A percentile compares a stretch with the other conserved stretches of the same genome.
phyloP scores from a whole-genome alignment of 805 yeast species.

The Kodamaea fukazawae region DNA sequence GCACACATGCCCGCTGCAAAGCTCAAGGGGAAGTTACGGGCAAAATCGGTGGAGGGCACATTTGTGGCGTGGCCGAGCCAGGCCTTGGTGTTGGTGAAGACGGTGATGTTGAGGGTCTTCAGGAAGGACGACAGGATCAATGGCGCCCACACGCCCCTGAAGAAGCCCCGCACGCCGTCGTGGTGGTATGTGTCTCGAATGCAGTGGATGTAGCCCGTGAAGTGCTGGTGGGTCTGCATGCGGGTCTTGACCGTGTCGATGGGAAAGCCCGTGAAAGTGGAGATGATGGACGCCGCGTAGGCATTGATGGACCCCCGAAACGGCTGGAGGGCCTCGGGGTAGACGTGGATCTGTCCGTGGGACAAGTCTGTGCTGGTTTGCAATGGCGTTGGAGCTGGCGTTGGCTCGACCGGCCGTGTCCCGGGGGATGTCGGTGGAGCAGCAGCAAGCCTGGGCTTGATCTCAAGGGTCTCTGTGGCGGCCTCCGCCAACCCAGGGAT shows the following conservation, averaged over 20 bases:
- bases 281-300: constrained; percentile 57
- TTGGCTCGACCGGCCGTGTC: no score
- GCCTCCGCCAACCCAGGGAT: no score
- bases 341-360: constrained; percentile 28
- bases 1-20: constrained; percentile 62
- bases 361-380: no score
- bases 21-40: constrained; percentile 38
- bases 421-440: no score
- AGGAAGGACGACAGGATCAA: constrained; percentile 62
- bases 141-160: constrained; percentile 76
- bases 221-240: constrained; percentile 71
- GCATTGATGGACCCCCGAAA: constrained; percentile 61
- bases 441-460: no score
- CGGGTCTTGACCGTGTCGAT: constrained; percentile 84
- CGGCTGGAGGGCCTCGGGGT: constrained; percentile 50
- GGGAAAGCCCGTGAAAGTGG: constrained; percentile 78
- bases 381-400: no score
- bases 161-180: constrained; percentile 72
- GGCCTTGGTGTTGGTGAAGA: constrained; percentile 58
- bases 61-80: constrained; percentile 12
- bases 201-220: constrained; percentile 56
- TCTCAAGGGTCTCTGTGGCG: no score
- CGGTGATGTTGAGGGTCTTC: constrained; percentile 62
- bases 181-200: constrained; percentile 48
- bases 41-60: constrained; percentile 38